Evolutionary conservation across 2,329 filamentous ascomycete species (phyloP).

Genomic region (Trichoderma sp.): DNA sequence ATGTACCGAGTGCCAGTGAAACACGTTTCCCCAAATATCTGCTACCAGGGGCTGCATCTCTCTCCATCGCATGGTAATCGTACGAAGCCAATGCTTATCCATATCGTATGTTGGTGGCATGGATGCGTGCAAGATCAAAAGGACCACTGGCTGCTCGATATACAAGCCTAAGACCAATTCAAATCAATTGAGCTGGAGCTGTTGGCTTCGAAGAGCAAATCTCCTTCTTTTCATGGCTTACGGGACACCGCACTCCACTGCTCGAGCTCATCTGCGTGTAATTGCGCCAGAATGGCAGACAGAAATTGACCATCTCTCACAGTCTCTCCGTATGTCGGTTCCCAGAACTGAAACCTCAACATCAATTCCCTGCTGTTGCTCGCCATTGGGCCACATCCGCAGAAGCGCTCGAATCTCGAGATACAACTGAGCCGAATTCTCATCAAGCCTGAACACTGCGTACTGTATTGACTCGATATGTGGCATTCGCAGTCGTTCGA

Average conservation of each 20-base stretch:
- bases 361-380: background rate
- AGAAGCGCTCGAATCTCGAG: background rate
- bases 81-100: background rate
- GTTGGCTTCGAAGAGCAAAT: background rate
- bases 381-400: background rate
- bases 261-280: background rate
- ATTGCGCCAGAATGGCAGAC: background rate
- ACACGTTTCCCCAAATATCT: background rate
- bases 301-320: background rate
- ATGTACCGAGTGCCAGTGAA: background rate
- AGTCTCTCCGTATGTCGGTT: background rate
- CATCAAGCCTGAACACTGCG: background rate
- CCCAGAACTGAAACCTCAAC: background rate
- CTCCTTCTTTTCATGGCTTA: background rate
- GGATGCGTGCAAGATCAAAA: background rate
- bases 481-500: background rate
- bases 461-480: background rate
- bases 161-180: background rate
- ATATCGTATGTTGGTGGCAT: background rate
- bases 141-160: background rate
- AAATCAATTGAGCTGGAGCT: background rate
- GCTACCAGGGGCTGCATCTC: background rate
- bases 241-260: background rate
- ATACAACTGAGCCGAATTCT: background rate
- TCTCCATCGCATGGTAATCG: slow-evolving; percentile 8